phyloP scores from a whole-genome alignment of 257 asterid genomes.

The Sherardia arvensis region DNA sequence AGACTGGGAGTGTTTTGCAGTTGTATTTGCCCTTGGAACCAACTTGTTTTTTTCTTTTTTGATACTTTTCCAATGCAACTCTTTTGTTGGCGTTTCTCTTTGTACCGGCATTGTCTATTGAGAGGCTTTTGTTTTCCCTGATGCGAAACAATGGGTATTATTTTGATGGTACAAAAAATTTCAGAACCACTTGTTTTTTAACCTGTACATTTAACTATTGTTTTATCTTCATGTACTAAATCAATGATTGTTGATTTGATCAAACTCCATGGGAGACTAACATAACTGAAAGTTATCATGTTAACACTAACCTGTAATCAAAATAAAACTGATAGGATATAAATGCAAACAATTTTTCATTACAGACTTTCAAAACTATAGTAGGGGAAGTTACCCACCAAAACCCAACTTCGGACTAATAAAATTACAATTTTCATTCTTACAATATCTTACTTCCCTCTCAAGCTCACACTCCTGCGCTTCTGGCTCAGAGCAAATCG shows the following conservation, averaged over 20 bases:
- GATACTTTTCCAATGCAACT: neutral
- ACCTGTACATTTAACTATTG: too few relatives aligned
- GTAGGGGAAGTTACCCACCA: neutral
- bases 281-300: too few relatives aligned
- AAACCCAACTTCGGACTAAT: neutral
- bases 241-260: too few relatives aligned
- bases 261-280: neutral
- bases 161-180: neutral
- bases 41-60: neutral
- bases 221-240: too few relatives aligned
- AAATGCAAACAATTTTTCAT: neutral
- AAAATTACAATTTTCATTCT: neutral
- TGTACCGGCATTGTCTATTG: neutral
- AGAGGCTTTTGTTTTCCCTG: neutral
- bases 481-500: slow-evolving; percentile 67
- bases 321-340: neutral
- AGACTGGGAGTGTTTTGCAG: neutral
- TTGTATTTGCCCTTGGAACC: neutral
- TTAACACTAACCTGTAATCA: neutral
- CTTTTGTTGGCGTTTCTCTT: neutral
- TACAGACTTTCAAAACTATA: neutral
- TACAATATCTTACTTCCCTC: slow-evolving; percentile 39
- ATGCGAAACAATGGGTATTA: neutral
- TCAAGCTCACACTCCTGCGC: slow-evolving; percentile 59
- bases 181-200: too few relatives aligned